phyloP scores from a whole-genome alignment of 495 filamentous ascomycete species.

The Trichoderma parareesei region DNA sequence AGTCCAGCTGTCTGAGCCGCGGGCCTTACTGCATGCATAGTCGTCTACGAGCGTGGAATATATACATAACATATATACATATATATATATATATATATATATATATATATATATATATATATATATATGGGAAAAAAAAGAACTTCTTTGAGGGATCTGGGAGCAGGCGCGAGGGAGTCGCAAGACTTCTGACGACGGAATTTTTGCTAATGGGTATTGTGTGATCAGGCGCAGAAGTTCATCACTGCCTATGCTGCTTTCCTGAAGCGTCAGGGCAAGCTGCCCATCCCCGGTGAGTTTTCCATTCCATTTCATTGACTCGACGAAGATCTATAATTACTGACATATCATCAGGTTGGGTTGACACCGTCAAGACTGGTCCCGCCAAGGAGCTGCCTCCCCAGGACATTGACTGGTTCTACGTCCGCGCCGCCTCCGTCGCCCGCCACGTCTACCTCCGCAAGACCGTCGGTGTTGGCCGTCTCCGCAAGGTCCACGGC shows the following conservation, averaged over 20 bases:
- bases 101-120: too few relatives aligned
- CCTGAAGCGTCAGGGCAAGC: slow-evolving; percentile 98
- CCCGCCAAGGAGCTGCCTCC: slow-evolving; percentile 93
- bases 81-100: too few relatives aligned
- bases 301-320: slow-evolving; percentile 13
- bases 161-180: slow-evolving; percentile 53
- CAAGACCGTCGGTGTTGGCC: slow-evolving; percentile 96
- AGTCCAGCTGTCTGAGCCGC: slow-evolving; percentile 6
- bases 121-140: slow-evolving; percentile 19
- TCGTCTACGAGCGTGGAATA: neutral
- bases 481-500: slow-evolving; percentile 74
- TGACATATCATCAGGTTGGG: slow-evolving; percentile 61
- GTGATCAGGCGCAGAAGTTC: slow-evolving; percentile 79
- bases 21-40: neutral
- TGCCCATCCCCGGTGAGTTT: slow-evolving; percentile 79
- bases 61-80: neutral
- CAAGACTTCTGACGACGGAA: slow-evolving; percentile 53
- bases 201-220: slow-evolving; percentile 45
- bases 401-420: slow-evolving; percentile 97
- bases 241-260: slow-evolving; percentile 91
- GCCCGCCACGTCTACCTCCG: slow-evolving; percentile 98
- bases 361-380: slow-evolving; percentile 98
- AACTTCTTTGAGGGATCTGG: slow-evolving; percentile 13
- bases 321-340: slow-evolving; percentile 12
- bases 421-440: slow-evolving; percentile 90